Evolutionary conservation across 1,284 basidiomycete species (phyloP).

Genomic region (Butyriboletus appendiculatus): DNA sequence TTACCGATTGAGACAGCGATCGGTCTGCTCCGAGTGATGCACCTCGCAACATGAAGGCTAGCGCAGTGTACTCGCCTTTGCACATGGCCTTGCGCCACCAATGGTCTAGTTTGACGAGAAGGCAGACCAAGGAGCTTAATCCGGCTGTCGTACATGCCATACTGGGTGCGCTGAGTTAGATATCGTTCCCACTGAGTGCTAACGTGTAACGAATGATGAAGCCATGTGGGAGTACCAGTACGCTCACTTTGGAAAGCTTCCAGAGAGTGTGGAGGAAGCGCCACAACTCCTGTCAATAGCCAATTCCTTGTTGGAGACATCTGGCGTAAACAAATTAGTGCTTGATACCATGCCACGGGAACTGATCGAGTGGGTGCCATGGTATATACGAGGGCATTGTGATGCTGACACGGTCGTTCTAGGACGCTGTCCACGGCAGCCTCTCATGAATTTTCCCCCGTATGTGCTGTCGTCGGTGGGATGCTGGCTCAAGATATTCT

Average conservation of each 20-base stretch:
- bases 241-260: conserved; percentile 55
- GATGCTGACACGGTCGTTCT: conserved; percentile 11
- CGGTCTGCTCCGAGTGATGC: conserved; percentile 61
- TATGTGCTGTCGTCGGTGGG: conserved; percentile 92
- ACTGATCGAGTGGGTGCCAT: conserved; percentile 53
- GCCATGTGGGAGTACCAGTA: conserved; percentile 86
- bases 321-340: conserved; percentile 72
- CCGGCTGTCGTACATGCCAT: conserved; percentile 72
- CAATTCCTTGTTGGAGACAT: conserved; percentile 56
- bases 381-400: conserved; percentile 2
- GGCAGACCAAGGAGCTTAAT: conserved; percentile 78
- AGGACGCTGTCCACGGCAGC: conserved; percentile 72
- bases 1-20: conserved; percentile 45
- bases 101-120: conserved; percentile 70
- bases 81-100: conserved; percentile 65
- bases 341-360: conserved; percentile 55
- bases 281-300: conserved; percentile 64
- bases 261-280: conserved; percentile 48
- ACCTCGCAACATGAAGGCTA: conserved; percentile 65
- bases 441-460: conserved; percentile 83
- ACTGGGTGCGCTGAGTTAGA: conserved; percentile 54
- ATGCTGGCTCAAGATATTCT: conserved; percentile 94
- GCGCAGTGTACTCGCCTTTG: conserved; percentile 65
- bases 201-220: conserved; percentile 34
- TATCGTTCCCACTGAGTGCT: conserved; percentile 12